Conservation (phyloP, 768 basidiomycete species). For the Kwoniella dejecticola region DNA sequence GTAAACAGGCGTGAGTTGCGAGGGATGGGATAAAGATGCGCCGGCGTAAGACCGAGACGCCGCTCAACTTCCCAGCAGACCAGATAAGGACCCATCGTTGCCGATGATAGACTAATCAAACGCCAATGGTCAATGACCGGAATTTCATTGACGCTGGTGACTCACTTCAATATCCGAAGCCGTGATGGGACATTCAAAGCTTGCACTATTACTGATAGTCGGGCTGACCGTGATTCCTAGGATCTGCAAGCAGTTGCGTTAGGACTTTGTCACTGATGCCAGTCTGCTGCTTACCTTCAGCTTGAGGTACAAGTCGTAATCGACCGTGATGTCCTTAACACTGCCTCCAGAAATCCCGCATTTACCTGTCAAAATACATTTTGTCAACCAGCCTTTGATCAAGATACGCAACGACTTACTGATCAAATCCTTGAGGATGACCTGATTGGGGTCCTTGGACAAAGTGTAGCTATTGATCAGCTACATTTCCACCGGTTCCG, state of each 20-base stretch:
- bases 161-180: slow-evolving; percentile 44
- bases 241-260: slow-evolving; percentile 28
- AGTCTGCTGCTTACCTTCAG: slow-evolving; percentile 35
- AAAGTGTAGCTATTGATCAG: slow-evolving; percentile 45
- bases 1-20: slow-evolving; percentile 2
- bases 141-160: background rate
- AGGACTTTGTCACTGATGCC: background rate
- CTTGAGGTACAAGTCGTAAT: slow-evolving; percentile 52
- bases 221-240: slow-evolving; percentile 46
- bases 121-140: background rate
- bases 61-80: background rate
- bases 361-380: slow-evolving; percentile 36
- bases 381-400: too few relatives aligned
- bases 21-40: background rate
- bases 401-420: slow-evolving; percentile 39
- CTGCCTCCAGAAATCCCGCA: slow-evolving; percentile 40
- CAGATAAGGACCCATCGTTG: slow-evolving; percentile 7
- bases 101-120: slow-evolving; percentile 14
- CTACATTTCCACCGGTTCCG: background rate
- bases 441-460: slow-evolving; percentile 46
- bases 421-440: slow-evolving; percentile 50
- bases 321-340: slow-evolving; percentile 47
- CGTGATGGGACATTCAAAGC: slow-evolving; percentile 51
- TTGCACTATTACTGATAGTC: slow-evolving; percentile 49
- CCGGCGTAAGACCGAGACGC: background rate